Conservation (phyloP, 805 yeast genomes). For the Metschnikowia lunata region DNA sequence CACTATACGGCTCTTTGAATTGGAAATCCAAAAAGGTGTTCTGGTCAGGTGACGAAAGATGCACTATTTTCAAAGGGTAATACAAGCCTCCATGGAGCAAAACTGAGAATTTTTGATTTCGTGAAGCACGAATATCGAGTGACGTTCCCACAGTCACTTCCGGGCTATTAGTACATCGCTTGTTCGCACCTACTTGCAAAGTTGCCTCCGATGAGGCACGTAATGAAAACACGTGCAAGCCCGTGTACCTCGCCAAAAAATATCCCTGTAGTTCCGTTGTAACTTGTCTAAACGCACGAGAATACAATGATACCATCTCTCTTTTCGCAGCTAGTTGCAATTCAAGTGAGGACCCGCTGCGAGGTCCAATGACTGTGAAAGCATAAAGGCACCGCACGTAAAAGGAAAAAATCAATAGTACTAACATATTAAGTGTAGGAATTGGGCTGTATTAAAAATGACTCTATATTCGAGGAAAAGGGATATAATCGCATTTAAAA, state of each 20-base stretch:
- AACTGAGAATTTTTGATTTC: not conserved
- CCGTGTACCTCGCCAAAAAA: slow-evolving; percentile 2
- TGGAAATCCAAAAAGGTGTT: not conserved
- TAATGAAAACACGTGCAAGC: slow-evolving; percentile 2
- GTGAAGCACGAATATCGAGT: not conserved
- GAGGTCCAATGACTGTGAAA: too few species aligned
- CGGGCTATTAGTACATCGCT: not conserved
- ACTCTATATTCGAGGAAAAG: too few species aligned
- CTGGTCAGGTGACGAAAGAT: not conserved
- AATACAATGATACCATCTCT: too few species aligned
- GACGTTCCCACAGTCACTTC: not conserved
- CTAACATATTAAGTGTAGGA: too few species aligned
- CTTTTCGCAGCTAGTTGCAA: too few species aligned
- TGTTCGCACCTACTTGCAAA: slow-evolving; percentile 1
- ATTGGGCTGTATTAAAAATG: too few species aligned
- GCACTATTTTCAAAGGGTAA: slow-evolving; percentile 3
- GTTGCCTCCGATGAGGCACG: slow-evolving; percentile 1
- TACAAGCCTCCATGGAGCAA: slow-evolving; percentile 2
- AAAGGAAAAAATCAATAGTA: too few species aligned
- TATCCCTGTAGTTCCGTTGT: slow-evolving; percentile 1
- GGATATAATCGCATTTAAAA: too few species aligned
- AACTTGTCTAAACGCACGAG: not conserved
- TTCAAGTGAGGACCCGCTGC: too few species aligned
- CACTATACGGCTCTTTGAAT: slow-evolving; percentile 3
- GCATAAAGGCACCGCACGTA: too few species aligned